These are phyloP conservation scores for Aspergillus sp. DNA, from an alignment of 2,329 filamentous ascomycete genomes.

Conservation along the genomic window DNA sequence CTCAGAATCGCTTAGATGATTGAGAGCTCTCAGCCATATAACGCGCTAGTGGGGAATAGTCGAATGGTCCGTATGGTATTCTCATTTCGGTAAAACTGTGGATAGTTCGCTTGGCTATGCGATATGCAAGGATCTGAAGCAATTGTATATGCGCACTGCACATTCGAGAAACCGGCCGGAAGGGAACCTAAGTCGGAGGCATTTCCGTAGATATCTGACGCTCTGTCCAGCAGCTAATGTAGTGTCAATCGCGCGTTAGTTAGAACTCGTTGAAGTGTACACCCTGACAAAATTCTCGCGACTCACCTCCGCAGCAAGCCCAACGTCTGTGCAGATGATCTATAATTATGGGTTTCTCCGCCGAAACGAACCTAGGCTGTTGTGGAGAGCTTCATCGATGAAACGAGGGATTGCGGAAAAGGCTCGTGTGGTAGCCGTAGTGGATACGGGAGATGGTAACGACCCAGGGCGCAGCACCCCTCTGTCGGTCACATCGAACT, in stretches of 20 bases:
- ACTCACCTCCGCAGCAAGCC: background rate
- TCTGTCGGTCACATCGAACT: constrained; percentile 18
- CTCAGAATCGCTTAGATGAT: constrained; percentile 2
- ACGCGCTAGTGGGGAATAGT: constrained; percentile 6
- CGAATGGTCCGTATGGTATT: background rate
- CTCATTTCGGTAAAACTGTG: constrained; percentile 11
- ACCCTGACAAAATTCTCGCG: too few species aligned
- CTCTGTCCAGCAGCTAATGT: background rate
- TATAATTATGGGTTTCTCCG: constrained; percentile 4
- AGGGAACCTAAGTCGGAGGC: background rate
- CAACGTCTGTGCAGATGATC: background rate
- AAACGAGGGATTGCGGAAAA: constrained; percentile 1
- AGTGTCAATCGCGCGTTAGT: background rate
- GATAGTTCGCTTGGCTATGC: constrained; percentile 3
- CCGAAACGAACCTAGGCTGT: constrained; percentile 4
- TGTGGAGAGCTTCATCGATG: constrained; percentile 11
- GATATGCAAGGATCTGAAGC: background rate
- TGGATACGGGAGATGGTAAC: constrained; percentile 14
- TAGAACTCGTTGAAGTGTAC: background rate
- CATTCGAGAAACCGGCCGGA: constrained; percentile 2
- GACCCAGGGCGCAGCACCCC: constrained; percentile 17
- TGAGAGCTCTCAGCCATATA: constrained; percentile 3
- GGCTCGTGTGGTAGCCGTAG: constrained; percentile 5
- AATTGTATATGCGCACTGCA: constrained; percentile 8
- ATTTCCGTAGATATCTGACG: background rate